Conservation (phyloP, 2,329 filamentous ascomycete species). For the Cadophora malorum region DNA sequence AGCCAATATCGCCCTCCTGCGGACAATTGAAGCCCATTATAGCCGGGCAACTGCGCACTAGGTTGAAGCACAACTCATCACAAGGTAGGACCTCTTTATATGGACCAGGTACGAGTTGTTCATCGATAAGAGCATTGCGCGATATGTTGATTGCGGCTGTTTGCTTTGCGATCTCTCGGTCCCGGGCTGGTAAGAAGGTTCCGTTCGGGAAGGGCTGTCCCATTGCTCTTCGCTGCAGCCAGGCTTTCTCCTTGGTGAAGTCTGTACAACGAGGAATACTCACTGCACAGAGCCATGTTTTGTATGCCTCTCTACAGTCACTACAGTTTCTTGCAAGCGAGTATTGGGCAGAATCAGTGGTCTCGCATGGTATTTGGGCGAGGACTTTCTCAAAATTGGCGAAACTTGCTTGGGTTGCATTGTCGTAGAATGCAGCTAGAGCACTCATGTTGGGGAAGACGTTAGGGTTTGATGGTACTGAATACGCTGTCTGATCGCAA, state of each 20-base stretch:
- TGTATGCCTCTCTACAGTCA: constrained; percentile 83
- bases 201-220: constrained; percentile 74
- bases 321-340: constrained; percentile 79
- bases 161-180: constrained; percentile 39
- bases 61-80: constrained; percentile 82
- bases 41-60: constrained; percentile 86
- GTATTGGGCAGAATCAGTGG: constrained; percentile 74
- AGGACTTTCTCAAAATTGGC: constrained; percentile 81
- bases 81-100: constrained; percentile 95
- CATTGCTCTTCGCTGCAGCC: constrained; percentile 71
- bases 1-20: constrained; percentile 48
- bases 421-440: constrained; percentile 79
- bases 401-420: constrained; percentile 72
- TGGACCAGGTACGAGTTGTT: constrained; percentile 76
- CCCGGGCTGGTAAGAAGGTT: constrained; percentile 54
- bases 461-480: constrained; percentile 80
- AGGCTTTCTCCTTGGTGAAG: constrained; percentile 62
- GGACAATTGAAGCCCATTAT: constrained; percentile 80
- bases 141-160: constrained; percentile 56
- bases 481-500: constrained; percentile 87
- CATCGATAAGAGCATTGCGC: constrained; percentile 76
- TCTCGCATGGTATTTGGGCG: constrained; percentile 85
- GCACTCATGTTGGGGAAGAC: constrained; percentile 64
- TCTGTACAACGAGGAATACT: constrained; percentile 92
- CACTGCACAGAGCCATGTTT: constrained; percentile 92